phyloP scores from a whole-genome alignment of 805 yeast species.

The Suhomyces xylopsoci region DNA sequence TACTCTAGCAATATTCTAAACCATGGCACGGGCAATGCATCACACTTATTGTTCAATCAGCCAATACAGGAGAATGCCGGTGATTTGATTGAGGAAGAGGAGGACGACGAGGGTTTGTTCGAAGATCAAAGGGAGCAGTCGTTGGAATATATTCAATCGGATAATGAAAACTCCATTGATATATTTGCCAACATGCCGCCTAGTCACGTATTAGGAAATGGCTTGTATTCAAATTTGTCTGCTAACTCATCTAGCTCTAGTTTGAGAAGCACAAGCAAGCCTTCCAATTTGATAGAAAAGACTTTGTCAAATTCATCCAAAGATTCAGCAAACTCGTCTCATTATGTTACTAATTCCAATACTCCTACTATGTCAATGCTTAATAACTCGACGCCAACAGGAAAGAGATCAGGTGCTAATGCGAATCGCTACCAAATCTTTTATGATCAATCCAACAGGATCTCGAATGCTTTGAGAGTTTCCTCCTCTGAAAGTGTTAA shows the following conservation, averaged over 20 bases:
- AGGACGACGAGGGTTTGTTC: constrained; percentile 13
- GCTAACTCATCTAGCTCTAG: constrained; percentile 36
- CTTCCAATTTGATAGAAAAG: constrained; percentile 25
- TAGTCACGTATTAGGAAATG: constrained; percentile 12
- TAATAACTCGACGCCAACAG: constrained; percentile 17
- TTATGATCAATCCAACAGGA: constrained; percentile 42
- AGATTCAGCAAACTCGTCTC: constrained; percentile 19
- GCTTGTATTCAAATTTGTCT: constrained; percentile 25
- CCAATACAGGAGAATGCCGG: constrained; percentile 27
- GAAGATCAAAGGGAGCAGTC: constrained; percentile 8
- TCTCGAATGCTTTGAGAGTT: constrained; percentile 43
- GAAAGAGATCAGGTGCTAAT: constrained; percentile 38
- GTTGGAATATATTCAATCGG: constrained; percentile 8
- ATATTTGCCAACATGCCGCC: constrained; percentile 21
- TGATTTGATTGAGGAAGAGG: constrained; percentile 21
- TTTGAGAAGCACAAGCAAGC: constrained; percentile 16
- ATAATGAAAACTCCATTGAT: constrained; percentile 10
- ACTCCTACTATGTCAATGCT: constrained; percentile 4
- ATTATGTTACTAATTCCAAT: constrained; percentile 1
- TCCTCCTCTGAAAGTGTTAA: constrained; percentile 31
- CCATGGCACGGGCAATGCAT: constrained; percentile 8
- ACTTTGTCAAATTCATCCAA: constrained; percentile 32
- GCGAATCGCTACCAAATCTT: constrained; percentile 48
- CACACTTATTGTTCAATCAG: constrained; percentile 22
- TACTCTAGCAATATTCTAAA: constrained; percentile 4